Conservation (phyloP, 116 monocot genomes). For the Iris pallida region DNA sequence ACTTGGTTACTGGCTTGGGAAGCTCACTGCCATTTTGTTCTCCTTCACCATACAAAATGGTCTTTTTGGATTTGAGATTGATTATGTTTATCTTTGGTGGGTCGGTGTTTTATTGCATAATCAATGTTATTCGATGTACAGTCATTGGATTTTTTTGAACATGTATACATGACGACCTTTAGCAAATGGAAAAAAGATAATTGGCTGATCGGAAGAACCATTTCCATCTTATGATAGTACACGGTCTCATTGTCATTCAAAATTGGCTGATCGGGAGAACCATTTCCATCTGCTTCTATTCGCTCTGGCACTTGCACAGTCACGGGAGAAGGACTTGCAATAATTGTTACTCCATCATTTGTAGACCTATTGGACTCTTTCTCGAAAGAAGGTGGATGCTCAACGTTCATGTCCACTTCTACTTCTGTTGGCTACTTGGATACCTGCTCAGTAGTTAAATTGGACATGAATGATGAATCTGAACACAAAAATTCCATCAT, state of each 20-base stretch:
- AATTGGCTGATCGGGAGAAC: not conserved
- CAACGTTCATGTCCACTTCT: not conserved
- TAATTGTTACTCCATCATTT: not conserved
- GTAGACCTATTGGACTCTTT: not conserved
- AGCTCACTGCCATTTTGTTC: no score
- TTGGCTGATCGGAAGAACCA: no score
- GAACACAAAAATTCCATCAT: not conserved
- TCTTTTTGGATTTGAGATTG: no score
- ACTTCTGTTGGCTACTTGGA: not conserved
- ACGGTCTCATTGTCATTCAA: not conserved
- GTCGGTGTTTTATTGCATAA: no score
- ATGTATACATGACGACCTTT: no score
- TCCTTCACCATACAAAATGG: no score
- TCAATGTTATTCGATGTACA: no score
- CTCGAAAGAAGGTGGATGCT: not conserved
- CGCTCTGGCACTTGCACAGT: not conserved
- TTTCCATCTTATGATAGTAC: not conserved
- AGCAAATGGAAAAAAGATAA: no score
- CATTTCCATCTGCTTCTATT: not conserved
- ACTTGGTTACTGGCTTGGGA: no score
- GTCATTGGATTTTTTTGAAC: no score
- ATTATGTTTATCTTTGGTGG: no score
- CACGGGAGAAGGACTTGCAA: not conserved
- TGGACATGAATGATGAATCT: not conserved
- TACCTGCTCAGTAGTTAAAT: not conserved